A percentile compares a stretch with the other conserved stretches of the same genome.
These are phyloP conservation scores for Pseudonitzschia delicatissima DNA, from an alignment of 108 stramenopile species.

Conservation along the genomic window DNA sequence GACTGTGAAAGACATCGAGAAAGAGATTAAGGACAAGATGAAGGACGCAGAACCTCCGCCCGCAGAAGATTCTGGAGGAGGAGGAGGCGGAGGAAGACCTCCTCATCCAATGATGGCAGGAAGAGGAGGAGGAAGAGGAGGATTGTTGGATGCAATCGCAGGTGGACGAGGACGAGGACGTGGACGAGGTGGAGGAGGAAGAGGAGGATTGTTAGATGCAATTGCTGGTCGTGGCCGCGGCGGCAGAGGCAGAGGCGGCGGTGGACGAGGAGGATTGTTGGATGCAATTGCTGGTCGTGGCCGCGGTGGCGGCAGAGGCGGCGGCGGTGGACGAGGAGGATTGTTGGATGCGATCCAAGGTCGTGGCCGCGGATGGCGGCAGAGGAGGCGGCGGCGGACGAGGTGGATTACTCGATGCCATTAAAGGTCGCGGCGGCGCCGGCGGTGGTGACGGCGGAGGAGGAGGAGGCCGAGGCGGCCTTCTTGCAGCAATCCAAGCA, in stretches of 20 bases:
- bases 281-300: slow-evolving; percentile 22
- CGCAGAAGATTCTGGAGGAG: slow-evolving; percentile 13
- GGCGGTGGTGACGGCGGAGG: slow-evolving; percentile 14
- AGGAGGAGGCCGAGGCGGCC: slow-evolving; percentile 45
- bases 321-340: slow-evolving; percentile 27
- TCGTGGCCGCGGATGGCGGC: slow-evolving; percentile 19
- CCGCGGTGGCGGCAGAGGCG: slow-evolving; percentile 18
- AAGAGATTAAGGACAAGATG: slow-evolving; percentile 44
- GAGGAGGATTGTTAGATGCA: slow-evolving; percentile 40
- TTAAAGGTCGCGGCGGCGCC: slow-evolving; percentile 24
- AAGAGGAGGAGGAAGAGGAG: slow-evolving; percentile 39
- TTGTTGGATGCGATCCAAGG: slow-evolving; percentile 29
- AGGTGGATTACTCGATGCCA: slow-evolving; percentile 27
- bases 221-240: slow-evolving; percentile 26
- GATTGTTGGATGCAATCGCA: slow-evolving; percentile 28
- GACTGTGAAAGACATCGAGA: slow-evolving; percentile 30
- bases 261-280: slow-evolving; percentile 34
- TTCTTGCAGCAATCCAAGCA: slow-evolving; percentile 45
- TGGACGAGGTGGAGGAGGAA: slow-evolving; percentile 22
- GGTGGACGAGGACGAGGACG: slow-evolving; percentile 28
- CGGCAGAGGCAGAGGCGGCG: slow-evolving; percentile 28
- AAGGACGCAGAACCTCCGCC: slow-evolving; percentile 20
- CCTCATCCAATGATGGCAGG: no score
- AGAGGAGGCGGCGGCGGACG: slow-evolving; percentile 20
- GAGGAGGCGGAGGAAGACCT: slow-evolving; percentile 2